Conservation (phyloP, 495 filamentous ascomycete species). For the Penicillium lagena region DNA sequence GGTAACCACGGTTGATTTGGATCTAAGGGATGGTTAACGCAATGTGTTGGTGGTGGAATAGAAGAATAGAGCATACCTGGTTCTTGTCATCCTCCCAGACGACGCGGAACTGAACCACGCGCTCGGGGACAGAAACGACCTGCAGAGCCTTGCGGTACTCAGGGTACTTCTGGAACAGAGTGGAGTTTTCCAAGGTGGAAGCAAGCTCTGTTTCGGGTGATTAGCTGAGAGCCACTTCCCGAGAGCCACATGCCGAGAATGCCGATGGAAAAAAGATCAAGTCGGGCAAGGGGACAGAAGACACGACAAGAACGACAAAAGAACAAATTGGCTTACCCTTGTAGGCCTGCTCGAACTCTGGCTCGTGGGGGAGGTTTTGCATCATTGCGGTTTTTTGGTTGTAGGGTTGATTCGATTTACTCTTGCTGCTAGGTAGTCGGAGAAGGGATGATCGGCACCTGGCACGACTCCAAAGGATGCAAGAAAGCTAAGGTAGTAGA, state of each 20-base stretch:
- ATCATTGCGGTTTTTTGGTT: conserved; percentile 35
- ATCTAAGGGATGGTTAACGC: conserved; percentile 35
- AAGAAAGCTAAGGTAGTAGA: not conserved
- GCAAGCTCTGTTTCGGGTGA: conserved; percentile 66
- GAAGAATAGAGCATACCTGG: conserved; percentile 17
- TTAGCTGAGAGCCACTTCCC: conserved; percentile 16
- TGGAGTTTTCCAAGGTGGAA: conserved; percentile 87
- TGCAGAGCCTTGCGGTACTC: conserved; percentile 87
- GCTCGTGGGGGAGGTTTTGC: conserved; percentile 82
- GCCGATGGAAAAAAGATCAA: conserved; percentile 11
- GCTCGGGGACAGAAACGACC: conserved; percentile 89
- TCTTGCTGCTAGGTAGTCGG: conserved; percentile 3
- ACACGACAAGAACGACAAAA: not conserved
- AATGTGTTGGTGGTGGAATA: not conserved
- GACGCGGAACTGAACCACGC: conserved; percentile 94
- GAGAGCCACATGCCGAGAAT: conserved; percentile 19
- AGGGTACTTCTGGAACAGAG: conserved; percentile 87
- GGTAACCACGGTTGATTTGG: conserved; percentile 93
- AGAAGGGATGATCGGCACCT: conserved; percentile 5
- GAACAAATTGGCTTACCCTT: conserved; percentile 56
- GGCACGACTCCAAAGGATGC: conserved; percentile 1
- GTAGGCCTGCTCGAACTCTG: conserved; percentile 99
- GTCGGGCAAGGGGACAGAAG: not conserved
- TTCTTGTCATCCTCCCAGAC: conserved; percentile 93
- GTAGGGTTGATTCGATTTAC: not conserved